A percentile compares a stretch with the other conserved stretches of the same genome.
Conservation (phyloP, 345 rosid species). For the Camelina neglecta region DNA sequence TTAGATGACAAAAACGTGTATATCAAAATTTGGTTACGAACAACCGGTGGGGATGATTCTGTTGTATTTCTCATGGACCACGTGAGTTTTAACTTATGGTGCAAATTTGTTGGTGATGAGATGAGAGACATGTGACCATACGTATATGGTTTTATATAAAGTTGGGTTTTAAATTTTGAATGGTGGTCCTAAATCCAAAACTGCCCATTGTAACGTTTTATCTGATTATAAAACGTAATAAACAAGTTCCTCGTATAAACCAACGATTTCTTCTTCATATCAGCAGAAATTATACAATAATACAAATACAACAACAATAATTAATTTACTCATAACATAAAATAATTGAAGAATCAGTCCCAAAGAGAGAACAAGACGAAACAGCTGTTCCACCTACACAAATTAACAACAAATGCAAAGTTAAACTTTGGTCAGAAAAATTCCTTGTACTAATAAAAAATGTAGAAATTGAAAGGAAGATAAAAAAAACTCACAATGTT, state of each 20-base stretch:
- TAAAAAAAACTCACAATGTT: background rate
- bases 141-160: background rate
- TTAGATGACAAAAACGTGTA: background rate
- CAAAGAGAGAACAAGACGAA: slow-evolving; percentile 13
- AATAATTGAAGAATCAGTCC: slow-evolving; percentile 36
- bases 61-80: slow-evolving; percentile 23
- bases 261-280: slow-evolving; percentile 30
- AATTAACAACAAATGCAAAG: background rate
- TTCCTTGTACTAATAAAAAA: background rate
- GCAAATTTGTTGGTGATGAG: slow-evolving; percentile 1
- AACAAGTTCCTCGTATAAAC: slow-evolving; percentile 30
- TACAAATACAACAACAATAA: slow-evolving; percentile 26
- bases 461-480: background rate
- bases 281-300: slow-evolving; percentile 10
- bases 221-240: background rate
- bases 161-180: background rate
- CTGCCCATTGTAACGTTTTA: slow-evolving; percentile 1
- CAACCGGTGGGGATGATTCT: slow-evolving; percentile 20
- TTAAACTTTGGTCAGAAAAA: slow-evolving; percentile 3
- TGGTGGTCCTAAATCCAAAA: slow-evolving; percentile 16
- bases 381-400: slow-evolving; percentile 30
- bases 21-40: background rate
- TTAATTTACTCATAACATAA: slow-evolving; percentile 26
- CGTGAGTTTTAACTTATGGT: slow-evolving; percentile 5
- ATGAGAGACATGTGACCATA: slow-evolving; percentile 19